Base-by-base conservation (phyloP, 1,284 basidiomycete genomes). In the Golubevia sp. region DNA sequence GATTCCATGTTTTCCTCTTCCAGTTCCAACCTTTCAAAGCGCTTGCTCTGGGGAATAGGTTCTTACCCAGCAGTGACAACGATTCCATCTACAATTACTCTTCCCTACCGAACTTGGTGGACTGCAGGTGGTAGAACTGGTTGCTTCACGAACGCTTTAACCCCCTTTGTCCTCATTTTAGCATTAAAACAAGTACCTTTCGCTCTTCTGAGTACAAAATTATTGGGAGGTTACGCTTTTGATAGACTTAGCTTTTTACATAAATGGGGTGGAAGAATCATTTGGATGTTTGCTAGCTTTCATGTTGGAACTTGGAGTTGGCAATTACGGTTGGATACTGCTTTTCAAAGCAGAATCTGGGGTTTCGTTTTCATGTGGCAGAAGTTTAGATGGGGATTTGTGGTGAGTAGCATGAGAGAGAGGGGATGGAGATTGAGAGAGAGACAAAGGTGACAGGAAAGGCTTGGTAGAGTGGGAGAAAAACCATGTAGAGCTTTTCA, bases 31-130 rank as follows among this genome's bases (percentile, higher is more conserved):
- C 21, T 67, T 6, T 59, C 38, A 23, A 69, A 60, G 61, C 64
- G 64, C 4, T 38, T 80, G 23, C 64, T 69, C 3, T 82, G 80
- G 80, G 78, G 78, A 11, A 62, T 65, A 20, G 77, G 77, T 55
- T 50, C 53, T 21, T 76, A 69, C 26, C 68, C 70, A 7, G 44
- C 62, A 23, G 67, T 82, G 27, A 70, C 71, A 30, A 77, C 76
- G 25, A 56, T 61, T 26, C 63, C 70, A 11, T 70, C 78, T 3
- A 49, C 62, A 1, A 55, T 59, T 57, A 76, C 78, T 2, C 59
- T 82, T 18, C 76, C 80, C 8, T 82, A 82, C 56, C 74, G 73
- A 56, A 78, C 77, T 25, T 83, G 77, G 77, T 83, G 80, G 80
- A 78, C 80, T 8, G 56, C 67, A 2, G 80, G 80, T 27, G 71